Evolutionary conservation across 2,329 filamentous ascomycete species (phyloP), one percentile per base, ranked within the genome.

Genomic region (Biscogniauxia marginata): DNA sequence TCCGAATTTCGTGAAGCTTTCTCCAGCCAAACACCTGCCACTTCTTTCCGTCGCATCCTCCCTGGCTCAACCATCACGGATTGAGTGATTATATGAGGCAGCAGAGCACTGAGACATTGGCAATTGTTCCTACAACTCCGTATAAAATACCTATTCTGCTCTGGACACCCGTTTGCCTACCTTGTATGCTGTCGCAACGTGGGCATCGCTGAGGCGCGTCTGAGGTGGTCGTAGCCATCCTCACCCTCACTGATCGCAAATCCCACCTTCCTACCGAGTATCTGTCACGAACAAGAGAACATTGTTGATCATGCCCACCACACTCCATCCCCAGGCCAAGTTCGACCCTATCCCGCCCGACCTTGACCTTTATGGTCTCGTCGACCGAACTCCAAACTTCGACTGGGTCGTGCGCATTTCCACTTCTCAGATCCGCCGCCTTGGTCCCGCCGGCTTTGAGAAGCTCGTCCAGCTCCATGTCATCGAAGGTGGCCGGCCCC

Each of bases 291-390:
- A 45, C 1, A 16, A 25, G 4, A 46, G 54, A 20, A 49, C 52
- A 45, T 55, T 50, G 53, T 55, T 58, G 66, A 81, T 67, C 23
- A 96, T 96, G 92, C 89, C 90, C 53, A 77, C 80, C 16, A 81
- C 88, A 13, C 79, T 88, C 56, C 86, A 93, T 66, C 91, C 91
- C 0, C 88, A 91, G 69, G 91, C 92, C 16, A 91, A 92, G 51
- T 98, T 98, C 73, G 91, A 96, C 72, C 93, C 93, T 1, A 90
- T 98, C 48, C 84, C 92, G 0, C 93, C 93, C 0, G 85, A 93
- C 67, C 84, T 98, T 55, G 88, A 98, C 69, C 79, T 98, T 16
- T 77, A 84, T 43, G 75, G 77, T 1, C 79, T 98, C 1, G 90
- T 98, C 16, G 87, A 95, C 55, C 81, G 82, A 7, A 90, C 88